phyloP scores from a whole-genome alignment of 2,329 filamentous ascomycete species.

The Cordyceps cicadae region DNA sequence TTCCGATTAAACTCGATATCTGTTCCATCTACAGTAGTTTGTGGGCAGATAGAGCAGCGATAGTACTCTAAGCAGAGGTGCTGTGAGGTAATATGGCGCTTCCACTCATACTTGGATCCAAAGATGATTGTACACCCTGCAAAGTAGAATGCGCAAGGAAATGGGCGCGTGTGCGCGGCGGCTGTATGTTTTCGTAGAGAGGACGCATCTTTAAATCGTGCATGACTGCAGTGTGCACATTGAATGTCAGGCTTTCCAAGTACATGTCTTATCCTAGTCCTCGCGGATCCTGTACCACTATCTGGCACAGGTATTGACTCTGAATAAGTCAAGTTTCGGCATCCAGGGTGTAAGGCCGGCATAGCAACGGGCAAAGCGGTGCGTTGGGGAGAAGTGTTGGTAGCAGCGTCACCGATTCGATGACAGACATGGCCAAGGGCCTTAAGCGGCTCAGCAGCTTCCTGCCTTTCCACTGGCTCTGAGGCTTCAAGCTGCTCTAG shows the following conservation, averaged over 20 bases:
- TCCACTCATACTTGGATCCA: conserved; percentile 95
- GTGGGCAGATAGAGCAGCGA: conserved; percentile 50
- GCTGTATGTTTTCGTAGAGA: conserved; percentile 59
- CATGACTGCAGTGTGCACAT: conserved; percentile 53
- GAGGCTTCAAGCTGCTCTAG: no score
- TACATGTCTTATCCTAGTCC: conserved; percentile 37
- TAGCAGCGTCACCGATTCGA: conserved; percentile 27
- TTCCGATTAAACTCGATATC: conserved; percentile 81
- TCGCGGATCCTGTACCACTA: conserved; percentile 26
- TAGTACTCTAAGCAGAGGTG: conserved; percentile 67
- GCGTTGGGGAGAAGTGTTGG: not conserved
- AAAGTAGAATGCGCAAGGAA: conserved; percentile 76
- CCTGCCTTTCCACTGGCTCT: no score
- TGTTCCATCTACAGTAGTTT: conserved; percentile 40
- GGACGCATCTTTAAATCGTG: conserved; percentile 58
- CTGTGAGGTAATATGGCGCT: conserved; percentile 87
- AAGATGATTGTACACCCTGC: conserved; percentile 81
- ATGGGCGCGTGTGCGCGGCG: conserved; percentile 61
- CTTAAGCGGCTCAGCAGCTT: no score
- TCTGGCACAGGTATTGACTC: not conserved
- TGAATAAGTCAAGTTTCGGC: not conserved
- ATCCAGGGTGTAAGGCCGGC: not conserved
- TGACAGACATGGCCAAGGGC: no score
- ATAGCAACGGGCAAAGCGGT: conserved; percentile 5
- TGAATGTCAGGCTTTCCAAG: conserved; percentile 52